These are phyloP conservation scores for Leucocoprinus sp. DNA, from an alignment of 768 basidiomycete genomes.

Conservation along the genomic window DNA sequence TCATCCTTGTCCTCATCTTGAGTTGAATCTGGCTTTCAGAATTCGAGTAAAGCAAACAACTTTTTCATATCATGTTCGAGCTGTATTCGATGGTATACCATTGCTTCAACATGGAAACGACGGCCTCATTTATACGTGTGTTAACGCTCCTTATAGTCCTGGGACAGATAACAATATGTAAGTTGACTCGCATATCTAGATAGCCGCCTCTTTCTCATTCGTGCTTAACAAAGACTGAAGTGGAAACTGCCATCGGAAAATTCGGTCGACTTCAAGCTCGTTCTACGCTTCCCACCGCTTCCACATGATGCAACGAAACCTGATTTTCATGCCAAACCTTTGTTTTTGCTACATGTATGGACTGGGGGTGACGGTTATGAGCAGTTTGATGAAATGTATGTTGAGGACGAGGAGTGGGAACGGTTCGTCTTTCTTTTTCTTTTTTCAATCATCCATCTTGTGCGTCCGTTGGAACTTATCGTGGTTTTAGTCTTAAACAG, in stretches of 20 bases:
- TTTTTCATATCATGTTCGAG: constrained; percentile 79
- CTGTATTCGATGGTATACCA: constrained; percentile 83
- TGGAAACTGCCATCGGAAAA: constrained; percentile 99
- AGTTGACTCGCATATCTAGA: constrained; percentile 18
- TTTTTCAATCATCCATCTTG: neutral
- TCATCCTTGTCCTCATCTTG: constrained; percentile 1
- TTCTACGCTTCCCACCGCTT: constrained; percentile 83
- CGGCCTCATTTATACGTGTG: constrained; percentile 94
- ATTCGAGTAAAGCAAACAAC: constrained; percentile 84
- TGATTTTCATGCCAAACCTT: constrained; percentile 78
- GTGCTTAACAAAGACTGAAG: constrained; percentile 56
- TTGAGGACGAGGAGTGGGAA: constrained; percentile 92
- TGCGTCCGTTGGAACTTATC: neutral
- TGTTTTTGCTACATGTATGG: constrained; percentile 80
- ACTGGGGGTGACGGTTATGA: constrained; percentile 73
- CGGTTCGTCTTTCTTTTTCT: constrained; percentile 40
- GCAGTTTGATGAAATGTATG: constrained; percentile 75
- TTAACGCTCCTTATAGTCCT: constrained; percentile 74
- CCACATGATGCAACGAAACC: constrained; percentile 46
- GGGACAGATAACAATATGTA: constrained; percentile 87
- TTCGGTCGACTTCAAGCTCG: constrained; percentile 94
- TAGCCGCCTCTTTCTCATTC: neutral
- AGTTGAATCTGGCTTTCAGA: constrained; percentile 30
- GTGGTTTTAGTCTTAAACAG: constrained; percentile 59
- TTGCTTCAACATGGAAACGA: constrained; percentile 86